Base-by-base conservation (phyloP, 2,329 filamentous ascomycete genomes). In the Fusarium coicis region DNA sequence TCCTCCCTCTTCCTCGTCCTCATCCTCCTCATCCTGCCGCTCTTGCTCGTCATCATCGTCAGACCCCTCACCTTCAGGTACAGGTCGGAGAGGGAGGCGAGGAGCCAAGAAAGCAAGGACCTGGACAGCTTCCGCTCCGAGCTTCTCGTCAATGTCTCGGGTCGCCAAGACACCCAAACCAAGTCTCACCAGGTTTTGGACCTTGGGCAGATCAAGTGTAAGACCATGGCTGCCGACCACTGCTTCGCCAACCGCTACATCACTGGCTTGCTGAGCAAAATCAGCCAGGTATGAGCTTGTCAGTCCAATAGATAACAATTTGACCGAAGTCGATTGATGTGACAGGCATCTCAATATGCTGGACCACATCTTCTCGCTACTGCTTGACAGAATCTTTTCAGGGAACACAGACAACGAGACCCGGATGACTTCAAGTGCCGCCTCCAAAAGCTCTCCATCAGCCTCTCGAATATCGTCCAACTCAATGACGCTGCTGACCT, bases 51-150 rank as follows among this genome's bases (percentile, higher is more conserved):
- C 81, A 5, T 84, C 82, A 3, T 85, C 76, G 18, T 77, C 76
- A 7, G 78, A 79, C 70, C 80, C 80, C 14, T 83, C 81, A 23
- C 85, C 84, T 10, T 81, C 79, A 73, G 81, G 87, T 66, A 71
- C 64, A 4, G 77, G 73, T 30, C 80, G 78, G 16, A 79, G 76
- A 23, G 84, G 82, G 19, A 90, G 81, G 65, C 86, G 86, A 28
- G 84, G 90, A 46, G 91, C 93, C 0, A 99, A 85, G 85, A 97
- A 97, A 42, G 96, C 87, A 40, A 97, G 85, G 72, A 97, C 94
- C 73, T 94, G 93, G 8, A 93, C 90, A 18, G 91, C 91, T 79
- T 97, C 94, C 46, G 90, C 87, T 3, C 93, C 93, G n/a, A 98
- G 85, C 15, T 90, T 87, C 77, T 96, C 92, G 21, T 92, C 91